Base-by-base conservation (phyloP, 495 filamentous ascomycete genomes). In the Penicillium daleae region DNA sequence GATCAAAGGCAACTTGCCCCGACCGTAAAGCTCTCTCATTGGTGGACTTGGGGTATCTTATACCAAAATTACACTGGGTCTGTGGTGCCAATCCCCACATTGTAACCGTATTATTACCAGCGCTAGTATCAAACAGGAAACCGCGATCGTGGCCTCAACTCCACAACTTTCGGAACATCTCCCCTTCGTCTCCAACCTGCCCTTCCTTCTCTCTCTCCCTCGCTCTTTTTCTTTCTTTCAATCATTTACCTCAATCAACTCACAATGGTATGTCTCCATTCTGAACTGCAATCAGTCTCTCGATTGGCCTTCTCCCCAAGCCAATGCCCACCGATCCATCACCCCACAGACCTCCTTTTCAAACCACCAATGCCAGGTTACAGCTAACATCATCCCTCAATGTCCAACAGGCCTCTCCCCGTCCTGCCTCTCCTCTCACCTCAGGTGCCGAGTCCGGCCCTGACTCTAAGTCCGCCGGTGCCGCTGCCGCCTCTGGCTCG, bases 401-500 rank as follows among this genome's bases (percentile, higher is more conserved):
- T 21, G 29, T 19, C 40, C 59, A 4, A 29, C 13, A 82, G 80
- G 73, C 80, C 50, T 80, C 78, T 60, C 76, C 78, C 56, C 80
- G 80, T 71, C 76, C 80, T 67, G 70, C 78, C 54, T 82, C 80
- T 39, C 80, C 80, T 64, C 61, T 82, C 64, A 79, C 80, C 64
- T 82, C 80, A 31, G 78, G 80, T 58, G 76, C 80, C 57, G 80
- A 82, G 65, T 82, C 80, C 32, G 79, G 79, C 66, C 70, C 79
- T 27, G 79, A 82, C 61, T 75, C 76, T 67, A 81, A 81, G 70
- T 92, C 92, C 62, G 90, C 92, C 66, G 87, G 89, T 65, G 77
- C 91, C 54, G 75, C 76, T 46, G 77, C 82, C 61, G 81, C 80
- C 66, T 82, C 87, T 60, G 89, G 85, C 73, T 81, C 86, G 58